Percentiles rank a stretch among this genome's conserved stretches.
These are phyloP conservation scores for Letharia columbiana DNA, from an alignment of 495 filamentous ascomycete genomes.

Conservation along the genomic window DNA sequence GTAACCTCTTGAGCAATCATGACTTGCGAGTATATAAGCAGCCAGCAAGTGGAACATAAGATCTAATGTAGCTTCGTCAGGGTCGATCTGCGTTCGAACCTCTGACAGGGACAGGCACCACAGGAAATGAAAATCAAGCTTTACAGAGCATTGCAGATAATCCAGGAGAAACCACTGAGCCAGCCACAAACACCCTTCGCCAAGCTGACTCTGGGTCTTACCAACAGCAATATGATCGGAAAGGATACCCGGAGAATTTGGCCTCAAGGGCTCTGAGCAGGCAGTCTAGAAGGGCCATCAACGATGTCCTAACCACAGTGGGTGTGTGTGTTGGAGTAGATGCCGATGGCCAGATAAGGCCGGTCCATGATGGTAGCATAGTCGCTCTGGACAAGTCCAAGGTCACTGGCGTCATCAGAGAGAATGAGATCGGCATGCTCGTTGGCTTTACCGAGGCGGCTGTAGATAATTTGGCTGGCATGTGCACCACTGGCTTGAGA, in stretches of 20 bases:
- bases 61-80: constrained; percentile 23
- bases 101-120: constrained; percentile 27
- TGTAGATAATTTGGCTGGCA: constrained; percentile 36
- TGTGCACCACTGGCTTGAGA: constrained; percentile 39
- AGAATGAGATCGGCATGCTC: constrained; percentile 44
- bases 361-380: constrained; percentile 9
- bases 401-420: constrained; percentile 37
- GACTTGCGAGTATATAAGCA: background rate
- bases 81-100: constrained; percentile 67
- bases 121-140: constrained; percentile 23
- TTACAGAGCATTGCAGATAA: constrained; percentile 23
- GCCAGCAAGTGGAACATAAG: background rate
- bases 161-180: constrained; percentile 33
- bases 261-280: constrained; percentile 40
- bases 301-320: constrained; percentile 50
- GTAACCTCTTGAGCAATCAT: too few species aligned
- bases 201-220: background rate
- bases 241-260: constrained; percentile 58
- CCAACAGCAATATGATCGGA: constrained; percentile 58
- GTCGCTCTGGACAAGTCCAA: constrained; percentile 33
- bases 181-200: constrained; percentile 25
- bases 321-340: constrained; percentile 43
- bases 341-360: constrained; percentile 29
- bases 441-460: constrained; percentile 38
- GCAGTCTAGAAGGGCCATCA: constrained; percentile 44